Evolutionary conservation across 345 rosid genomes (phyloP), one percentile per base, ranked within the genome.

Genomic region (Odontarrhena argentea): DNA sequence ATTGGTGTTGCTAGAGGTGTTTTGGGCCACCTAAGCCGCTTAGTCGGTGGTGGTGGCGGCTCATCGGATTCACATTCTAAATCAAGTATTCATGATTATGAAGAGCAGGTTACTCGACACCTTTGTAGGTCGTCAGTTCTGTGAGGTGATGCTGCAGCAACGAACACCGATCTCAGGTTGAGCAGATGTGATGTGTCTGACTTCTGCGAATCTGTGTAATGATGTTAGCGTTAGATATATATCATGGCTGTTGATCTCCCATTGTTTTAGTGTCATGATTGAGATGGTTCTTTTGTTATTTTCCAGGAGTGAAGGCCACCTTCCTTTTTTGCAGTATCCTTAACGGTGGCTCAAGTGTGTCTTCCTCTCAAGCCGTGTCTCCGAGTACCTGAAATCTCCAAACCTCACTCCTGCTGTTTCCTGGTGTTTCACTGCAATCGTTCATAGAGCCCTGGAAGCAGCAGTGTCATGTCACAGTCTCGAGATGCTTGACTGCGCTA

Each of bases 301-400:
- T 63, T 76, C 61, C 78, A 95, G 99, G 97, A 54, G 97, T 95
- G 69, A 95, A 95, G 82, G 97, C 99, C 25, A 95, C 96, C 56
- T 95, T 88, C 84, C 92, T n/a, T 95, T 83, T 97, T 95, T 73
- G 97, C 99, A 15, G 99, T 95, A 28, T 91, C 72, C 96, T 95
- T 65, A 95, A 91, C 71, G 96, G 97, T 50, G 82, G 82, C 60
- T 63, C 79, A 57, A 73, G 80, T 68, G 78, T 83, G 60, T 82
- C 85, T 60, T 80, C 87, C 44, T 80, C 92, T 56, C 88, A 93
- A 80, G 96, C 99, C 73, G 97, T 75, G 97, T 76, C 58, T 95
- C 91, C 69, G 99, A 95, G 67, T 95, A 95, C 79, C 81, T 95
- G 64, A 95, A 91, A 84, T 87, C 96, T 62, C 90, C 97, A 84